A percentile compares a stretch with the other conserved stretches of the same genome.
Conservation (phyloP, 2,329 filamentous ascomycete genomes). For the Sclerotiophoma versabilis region DNA sequence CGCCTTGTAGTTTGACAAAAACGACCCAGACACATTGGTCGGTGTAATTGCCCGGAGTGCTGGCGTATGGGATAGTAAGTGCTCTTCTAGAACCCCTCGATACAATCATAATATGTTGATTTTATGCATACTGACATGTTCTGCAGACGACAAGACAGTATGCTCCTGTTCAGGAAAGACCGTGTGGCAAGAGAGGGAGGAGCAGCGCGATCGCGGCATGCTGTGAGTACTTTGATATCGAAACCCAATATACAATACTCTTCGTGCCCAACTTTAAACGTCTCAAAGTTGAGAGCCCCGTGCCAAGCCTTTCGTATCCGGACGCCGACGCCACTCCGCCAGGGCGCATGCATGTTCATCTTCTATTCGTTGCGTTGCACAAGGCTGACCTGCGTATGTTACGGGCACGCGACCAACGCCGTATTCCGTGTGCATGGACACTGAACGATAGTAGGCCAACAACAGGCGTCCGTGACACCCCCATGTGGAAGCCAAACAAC, state of each 20-base stretch:
- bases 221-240: slow-evolving; percentile 60
- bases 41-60: slow-evolving; percentile 95
- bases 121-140: slow-evolving; percentile 46
- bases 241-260: background rate
- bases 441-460: background rate
- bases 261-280: background rate
- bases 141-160: slow-evolving; percentile 83
- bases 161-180: slow-evolving; percentile 98
- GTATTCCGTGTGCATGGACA: background rate
- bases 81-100: background rate
- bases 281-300: background rate
- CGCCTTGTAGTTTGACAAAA: slow-evolving; percentile 49
- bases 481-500: background rate
- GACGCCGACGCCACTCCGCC: background rate
- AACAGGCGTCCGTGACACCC: background rate
- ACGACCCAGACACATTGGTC: slow-evolving; percentile 85
- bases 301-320: background rate
- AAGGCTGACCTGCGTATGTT: background rate
- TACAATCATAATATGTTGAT: slow-evolving; percentile 1
- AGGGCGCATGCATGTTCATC: background rate
- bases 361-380: background rate
- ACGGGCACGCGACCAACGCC: background rate
- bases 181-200: slow-evolving; percentile 94
- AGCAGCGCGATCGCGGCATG: slow-evolving; percentile 91
- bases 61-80: slow-evolving; percentile 82